Base-by-base conservation (phyloP, 139 green algal genomes). In the Pleodorina starrii region DNA sequence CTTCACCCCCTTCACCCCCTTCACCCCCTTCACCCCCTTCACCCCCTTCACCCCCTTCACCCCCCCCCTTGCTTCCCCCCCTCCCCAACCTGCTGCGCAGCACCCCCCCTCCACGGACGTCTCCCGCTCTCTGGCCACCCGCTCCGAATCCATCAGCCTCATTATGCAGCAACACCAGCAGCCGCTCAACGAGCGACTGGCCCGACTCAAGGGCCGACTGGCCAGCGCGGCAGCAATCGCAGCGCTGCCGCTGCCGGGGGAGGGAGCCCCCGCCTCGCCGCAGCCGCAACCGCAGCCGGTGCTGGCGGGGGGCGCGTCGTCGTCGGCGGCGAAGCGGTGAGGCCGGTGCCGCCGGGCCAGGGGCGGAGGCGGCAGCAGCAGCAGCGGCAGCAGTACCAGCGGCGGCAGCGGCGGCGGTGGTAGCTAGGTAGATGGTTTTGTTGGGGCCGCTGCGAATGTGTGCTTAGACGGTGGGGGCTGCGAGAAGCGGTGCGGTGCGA, bases 101-200 rank as follows among this genome's bases (percentile, higher is more conserved):
- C 40, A 54, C 72, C 23, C 27, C 16, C 16, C 40, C 72, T 80
- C 63, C 29, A 6, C 72, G 9, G 72, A 80, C 40, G 44, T 21
- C 3, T n/a, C 10, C 44, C 74, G 74, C 42, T 7, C 23, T 14
- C 43, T 40, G 21, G 72, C 72, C 25, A 63, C 5, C 2, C 74
- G 74, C 44, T 42, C 43, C 4, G 43, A 82, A 1, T 63, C 74
- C 43, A 43, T 60, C n/a, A 82, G 16, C 43, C 29, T 82, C 27
- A 2, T 66, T 9, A 21, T 46, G 48, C 48, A 66, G 54, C 84
- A 2, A 5, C 12, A 27, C 71, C 75, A 50, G n/a, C 50, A 38
- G 42, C 85, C 10, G n/a, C 51, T 90, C n/a, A 84, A 84, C 54
- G 73, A 90, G 73, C 85, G 85, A 0, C 43, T 90, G 23, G 85